phyloP scores from a whole-genome alignment of 495 filamentous ascomycete species.

The Daldinia loculata region DNA sequence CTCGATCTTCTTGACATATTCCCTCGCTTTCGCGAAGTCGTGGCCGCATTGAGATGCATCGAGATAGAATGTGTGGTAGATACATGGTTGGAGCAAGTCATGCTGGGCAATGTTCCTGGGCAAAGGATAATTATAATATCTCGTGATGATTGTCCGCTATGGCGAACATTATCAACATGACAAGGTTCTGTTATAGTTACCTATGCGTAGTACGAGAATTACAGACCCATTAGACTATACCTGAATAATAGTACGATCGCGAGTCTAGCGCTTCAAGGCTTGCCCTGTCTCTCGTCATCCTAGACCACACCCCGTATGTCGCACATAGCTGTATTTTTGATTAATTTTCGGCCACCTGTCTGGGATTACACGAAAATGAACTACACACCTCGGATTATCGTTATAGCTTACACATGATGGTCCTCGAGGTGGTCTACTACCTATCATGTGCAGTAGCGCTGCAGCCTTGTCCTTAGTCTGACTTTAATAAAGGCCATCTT shows the following conservation, averaged over 20 bases:
- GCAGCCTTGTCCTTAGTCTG: constrained; percentile 36
- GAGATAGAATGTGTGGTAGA: constrained; percentile 5
- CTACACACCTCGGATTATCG: constrained; percentile 39
- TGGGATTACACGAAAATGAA: constrained; percentile 34
- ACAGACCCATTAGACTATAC: constrained; percentile 25
- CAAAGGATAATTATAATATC: constrained; percentile 22
- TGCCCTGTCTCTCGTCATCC: constrained; percentile 33
- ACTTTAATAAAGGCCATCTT: constrained; percentile 28
- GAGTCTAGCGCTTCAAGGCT: constrained; percentile 24
- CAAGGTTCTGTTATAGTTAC: constrained; percentile 28
- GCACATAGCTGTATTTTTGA: constrained; percentile 27
- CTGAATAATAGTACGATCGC: constrained; percentile 2
- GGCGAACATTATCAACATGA: constrained; percentile 25
- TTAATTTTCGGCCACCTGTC: constrained; percentile 33
- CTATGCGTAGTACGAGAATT: constrained; percentile 23
- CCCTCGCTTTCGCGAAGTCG: constrained; percentile 12
- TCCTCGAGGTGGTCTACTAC: constrained; percentile 17
- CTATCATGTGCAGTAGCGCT: constrained; percentile 40
- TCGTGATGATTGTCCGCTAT: constrained; percentile 40
- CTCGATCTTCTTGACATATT: constrained; percentile 13
- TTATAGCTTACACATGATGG: constrained; percentile 39
- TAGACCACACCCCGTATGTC: constrained; percentile 17
- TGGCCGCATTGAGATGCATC: constrained; percentile 23
- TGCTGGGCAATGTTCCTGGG: constrained; percentile 7
- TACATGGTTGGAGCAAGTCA: constrained; percentile 11